These are phyloP conservation scores for Glycine soja DNA, from an alignment of 306 rosid species.

Conservation along the genomic window DNA sequence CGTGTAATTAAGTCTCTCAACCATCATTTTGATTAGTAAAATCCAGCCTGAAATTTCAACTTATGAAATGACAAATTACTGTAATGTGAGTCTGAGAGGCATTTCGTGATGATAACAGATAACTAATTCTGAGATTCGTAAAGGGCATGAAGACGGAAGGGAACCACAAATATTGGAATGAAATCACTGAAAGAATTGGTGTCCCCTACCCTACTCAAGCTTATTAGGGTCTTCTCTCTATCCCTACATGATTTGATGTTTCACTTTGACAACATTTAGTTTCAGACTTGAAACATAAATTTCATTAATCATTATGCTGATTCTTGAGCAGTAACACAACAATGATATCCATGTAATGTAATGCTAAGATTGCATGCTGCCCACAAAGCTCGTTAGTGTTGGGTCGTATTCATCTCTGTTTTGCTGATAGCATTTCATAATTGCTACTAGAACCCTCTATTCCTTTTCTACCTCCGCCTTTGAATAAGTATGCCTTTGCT, in stretches of 20 bases:
- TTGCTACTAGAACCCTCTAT: slow-evolving; percentile 25
- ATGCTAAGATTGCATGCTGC: neutral
- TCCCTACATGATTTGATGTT: slow-evolving; percentile 50
- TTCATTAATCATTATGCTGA: slow-evolving; percentile 40
- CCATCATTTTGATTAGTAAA: too few relatives aligned
- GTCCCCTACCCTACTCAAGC: slow-evolving; percentile 41
- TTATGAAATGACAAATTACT: too few relatives aligned
- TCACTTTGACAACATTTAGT: slow-evolving; percentile 12
- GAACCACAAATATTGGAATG: slow-evolving; percentile 41
- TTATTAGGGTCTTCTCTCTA: slow-evolving; percentile 42
- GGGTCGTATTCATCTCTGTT: neutral
- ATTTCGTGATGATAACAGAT: slow-evolving; percentile 19
- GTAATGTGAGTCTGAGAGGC: slow-evolving; percentile 2
- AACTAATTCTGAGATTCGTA: slow-evolving; percentile 13
- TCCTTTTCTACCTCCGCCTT: neutral
- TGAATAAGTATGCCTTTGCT: neutral
- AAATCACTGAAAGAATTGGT: slow-evolving; percentile 29
- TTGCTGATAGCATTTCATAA: neutral
- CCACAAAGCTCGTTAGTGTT: neutral
- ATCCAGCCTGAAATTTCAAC: too few relatives aligned
- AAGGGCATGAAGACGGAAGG: slow-evolving; percentile 27
- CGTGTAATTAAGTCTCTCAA: too few relatives aligned
- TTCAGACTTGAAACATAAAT: slow-evolving; percentile 32
- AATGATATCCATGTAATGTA: slow-evolving; percentile 17
- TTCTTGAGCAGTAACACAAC: slow-evolving; percentile 34